Percentiles rank a stretch among this genome's conserved stretches.
phyloP scores from a whole-genome alignment of 441 rosid species.

The Syzygium malaccense region DNA sequence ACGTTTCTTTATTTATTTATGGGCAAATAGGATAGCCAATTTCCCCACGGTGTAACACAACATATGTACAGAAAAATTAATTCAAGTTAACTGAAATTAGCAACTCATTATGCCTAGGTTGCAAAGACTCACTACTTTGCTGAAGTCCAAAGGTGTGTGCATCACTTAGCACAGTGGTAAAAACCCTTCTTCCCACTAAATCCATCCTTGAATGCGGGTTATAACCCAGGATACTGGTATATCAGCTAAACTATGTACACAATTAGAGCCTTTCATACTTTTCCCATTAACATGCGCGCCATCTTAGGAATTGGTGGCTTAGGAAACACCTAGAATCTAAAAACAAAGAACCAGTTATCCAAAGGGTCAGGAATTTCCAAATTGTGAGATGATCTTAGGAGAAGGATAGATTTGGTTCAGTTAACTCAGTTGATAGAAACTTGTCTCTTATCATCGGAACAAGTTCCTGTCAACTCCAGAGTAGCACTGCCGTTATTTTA shows the following conservation, averaged over 20 bases:
- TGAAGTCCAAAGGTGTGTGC: neutral
- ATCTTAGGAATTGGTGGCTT: neutral
- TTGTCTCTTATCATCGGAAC: neutral
- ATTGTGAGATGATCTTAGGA: neutral
- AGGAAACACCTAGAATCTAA: neutral
- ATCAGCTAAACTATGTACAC: neutral
- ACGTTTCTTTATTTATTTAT: neutral
- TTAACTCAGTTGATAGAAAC: neutral
- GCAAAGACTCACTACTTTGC: neutral
- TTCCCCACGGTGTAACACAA: neutral
- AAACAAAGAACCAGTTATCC: neutral
- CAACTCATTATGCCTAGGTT: neutral
- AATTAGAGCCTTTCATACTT: neutral
- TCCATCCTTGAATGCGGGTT: neutral
- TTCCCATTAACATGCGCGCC: neutral
- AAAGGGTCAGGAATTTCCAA: neutral
- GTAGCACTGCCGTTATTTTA: neutral
- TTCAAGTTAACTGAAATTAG: neutral
- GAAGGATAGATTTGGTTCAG: neutral
- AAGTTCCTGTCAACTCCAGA: neutral
- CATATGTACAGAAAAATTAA: neutral
- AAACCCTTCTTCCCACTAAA: neutral
- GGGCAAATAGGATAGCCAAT: neutral
- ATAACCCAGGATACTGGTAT: neutral
- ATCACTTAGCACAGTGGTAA: neutral